These are phyloP conservation scores for Cercospora nicotianae DNA, from an alignment of 2,329 filamentous ascomycete species.

Conservation along the genomic window DNA sequence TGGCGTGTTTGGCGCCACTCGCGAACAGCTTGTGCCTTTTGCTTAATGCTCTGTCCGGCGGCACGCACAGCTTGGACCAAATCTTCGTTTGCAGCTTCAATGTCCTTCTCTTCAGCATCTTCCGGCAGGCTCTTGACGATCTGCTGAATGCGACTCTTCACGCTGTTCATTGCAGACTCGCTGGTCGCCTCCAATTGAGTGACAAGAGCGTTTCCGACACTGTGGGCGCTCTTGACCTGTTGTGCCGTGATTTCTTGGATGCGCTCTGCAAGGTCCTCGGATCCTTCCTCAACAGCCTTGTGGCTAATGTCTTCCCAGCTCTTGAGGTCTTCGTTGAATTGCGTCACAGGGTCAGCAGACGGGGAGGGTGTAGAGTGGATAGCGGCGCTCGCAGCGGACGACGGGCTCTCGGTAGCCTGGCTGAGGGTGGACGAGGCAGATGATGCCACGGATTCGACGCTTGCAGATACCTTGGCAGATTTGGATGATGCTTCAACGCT, in stretches of 20 bases:
- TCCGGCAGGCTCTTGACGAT: slow-evolving; percentile 58
- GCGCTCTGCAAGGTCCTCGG: slow-evolving; percentile 64
- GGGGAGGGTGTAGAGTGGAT: slow-evolving; percentile 44
- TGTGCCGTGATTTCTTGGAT: slow-evolving; percentile 71
- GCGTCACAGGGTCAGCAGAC: slow-evolving; percentile 50
- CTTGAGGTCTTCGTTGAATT: slow-evolving; percentile 74
- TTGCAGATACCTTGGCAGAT: slow-evolving; percentile 32
- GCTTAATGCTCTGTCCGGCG: slow-evolving; percentile 72
- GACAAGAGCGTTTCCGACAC: slow-evolving; percentile 66
- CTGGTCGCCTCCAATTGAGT: slow-evolving; percentile 67
- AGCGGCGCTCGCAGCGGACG: slow-evolving; percentile 28
- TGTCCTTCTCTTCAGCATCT: slow-evolving; percentile 54
- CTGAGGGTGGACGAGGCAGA: slow-evolving; percentile 32
- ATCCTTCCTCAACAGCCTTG: slow-evolving; percentile 78
- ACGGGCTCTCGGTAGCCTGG: slow-evolving; percentile 31
- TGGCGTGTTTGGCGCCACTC: slow-evolving; percentile 75
- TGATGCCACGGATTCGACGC: slow-evolving; percentile 29
- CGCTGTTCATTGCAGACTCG: slow-evolving; percentile 60
- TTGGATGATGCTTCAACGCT: slow-evolving; percentile 48
- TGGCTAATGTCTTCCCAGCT: slow-evolving; percentile 88
- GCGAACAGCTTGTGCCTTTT: slow-evolving; percentile 72
- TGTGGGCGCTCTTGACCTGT: slow-evolving; percentile 64
- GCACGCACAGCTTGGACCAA: slow-evolving; percentile 60
- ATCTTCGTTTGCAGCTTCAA: slow-evolving; percentile 54
- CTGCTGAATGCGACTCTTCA: slow-evolving; percentile 67